These are phyloP conservation scores for Puccinia novopanici DNA, from an alignment of 1,284 basidiomycete species.

Conservation along the genomic window DNA sequence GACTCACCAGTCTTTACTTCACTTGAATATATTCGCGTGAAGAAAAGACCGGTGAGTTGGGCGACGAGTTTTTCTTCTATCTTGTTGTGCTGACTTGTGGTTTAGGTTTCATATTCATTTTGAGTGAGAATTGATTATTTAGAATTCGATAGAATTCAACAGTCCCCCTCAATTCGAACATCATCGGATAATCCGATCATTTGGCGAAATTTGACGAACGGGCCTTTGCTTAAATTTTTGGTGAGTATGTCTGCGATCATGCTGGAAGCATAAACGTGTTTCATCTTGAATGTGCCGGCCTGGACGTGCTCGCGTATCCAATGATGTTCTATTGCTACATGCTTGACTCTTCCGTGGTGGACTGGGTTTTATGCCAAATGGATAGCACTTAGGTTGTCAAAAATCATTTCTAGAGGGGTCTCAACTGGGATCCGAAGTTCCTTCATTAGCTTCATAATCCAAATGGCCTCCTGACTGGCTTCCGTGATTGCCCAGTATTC, in stretches of 20 bases:
- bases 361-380: constrained; percentile 1
- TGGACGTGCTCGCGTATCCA: not conserved
- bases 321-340: not conserved
- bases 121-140: not conserved
- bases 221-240: not conserved
- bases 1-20: no score
- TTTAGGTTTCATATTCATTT: no score
- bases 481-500: constrained; percentile 4
- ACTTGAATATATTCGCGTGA: no score
- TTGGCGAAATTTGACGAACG: not conserved
- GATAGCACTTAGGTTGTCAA: not conserved
- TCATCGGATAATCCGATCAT: not conserved
- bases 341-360: not conserved
- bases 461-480: not conserved
- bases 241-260: not conserved
- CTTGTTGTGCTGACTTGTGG: no score
- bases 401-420: not conserved
- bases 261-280: not conserved
- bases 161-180: not conserved
- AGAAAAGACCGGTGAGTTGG: no score
- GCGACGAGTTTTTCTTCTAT: no score
- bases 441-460: not conserved
- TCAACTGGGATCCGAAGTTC: not conserved
- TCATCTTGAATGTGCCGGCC: not conserved
- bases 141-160: not conserved